These are phyloP conservation scores for Apiotrichum laibachii DNA, from an alignment of 1,284 basidiomycete species.

Conservation along the genomic window DNA sequence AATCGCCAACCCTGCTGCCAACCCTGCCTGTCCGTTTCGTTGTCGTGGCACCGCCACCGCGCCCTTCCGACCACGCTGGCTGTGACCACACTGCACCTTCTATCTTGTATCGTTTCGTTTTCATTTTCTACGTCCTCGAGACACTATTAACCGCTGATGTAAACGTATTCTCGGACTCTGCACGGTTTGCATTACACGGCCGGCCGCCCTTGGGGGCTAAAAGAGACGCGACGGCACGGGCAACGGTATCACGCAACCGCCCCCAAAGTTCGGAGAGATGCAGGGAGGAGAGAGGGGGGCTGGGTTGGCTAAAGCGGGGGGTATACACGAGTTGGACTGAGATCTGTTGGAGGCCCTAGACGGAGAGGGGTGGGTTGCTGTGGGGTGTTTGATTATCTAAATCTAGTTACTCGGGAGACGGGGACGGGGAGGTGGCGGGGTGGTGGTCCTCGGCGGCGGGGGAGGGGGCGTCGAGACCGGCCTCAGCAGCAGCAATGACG, in stretches of 20 bases:
- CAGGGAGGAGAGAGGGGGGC: no score
- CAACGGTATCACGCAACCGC: slow-evolving; percentile 9
- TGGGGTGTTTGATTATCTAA: slow-evolving; percentile 5
- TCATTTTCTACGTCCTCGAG: no score
- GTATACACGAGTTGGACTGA: slow-evolving; percentile 11
- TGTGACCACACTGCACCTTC: no score
- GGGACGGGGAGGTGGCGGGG: neutral
- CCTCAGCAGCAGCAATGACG: slow-evolving; percentile 26
- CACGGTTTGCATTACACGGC: neutral
- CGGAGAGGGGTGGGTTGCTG: neutral
- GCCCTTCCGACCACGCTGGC: no score
- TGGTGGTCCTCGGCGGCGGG: neutral
- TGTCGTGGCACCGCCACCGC: no score
- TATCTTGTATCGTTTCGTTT: no score
- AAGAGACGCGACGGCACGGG: neutral
- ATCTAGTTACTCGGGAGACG: slow-evolving; percentile 3
- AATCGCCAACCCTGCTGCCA: no score
- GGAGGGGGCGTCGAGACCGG: slow-evolving; percentile 1
- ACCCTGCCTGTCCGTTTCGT: no score
- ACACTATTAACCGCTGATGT: no score
- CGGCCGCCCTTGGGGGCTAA: neutral
- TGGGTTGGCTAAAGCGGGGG: neutral
- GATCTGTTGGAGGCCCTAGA: neutral
- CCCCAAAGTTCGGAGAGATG: no score
- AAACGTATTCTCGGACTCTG: neutral